phyloP scores from a whole-genome alignment of 768 basidiomycete species.

The Xerocomus brunneocitrinus region DNA sequence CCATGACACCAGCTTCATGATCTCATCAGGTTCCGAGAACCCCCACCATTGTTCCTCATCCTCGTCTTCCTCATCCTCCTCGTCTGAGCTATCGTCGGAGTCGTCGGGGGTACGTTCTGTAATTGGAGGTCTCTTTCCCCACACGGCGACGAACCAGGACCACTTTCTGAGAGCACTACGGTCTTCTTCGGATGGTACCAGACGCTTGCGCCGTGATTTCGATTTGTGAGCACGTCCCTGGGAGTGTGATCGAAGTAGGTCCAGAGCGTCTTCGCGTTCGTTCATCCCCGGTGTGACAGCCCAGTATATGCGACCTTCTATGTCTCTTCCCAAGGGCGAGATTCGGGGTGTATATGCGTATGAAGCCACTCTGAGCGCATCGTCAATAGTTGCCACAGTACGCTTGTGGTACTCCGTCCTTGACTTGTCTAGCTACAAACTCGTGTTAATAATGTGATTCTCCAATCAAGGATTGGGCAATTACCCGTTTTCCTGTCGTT shows the following conservation, averaged over 20 bases:
- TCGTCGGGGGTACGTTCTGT: slow-evolving; percentile 25
- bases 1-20: slow-evolving; percentile 64
- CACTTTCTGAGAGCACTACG: slow-evolving; percentile 53
- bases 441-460: not conserved
- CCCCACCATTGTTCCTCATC: slow-evolving; percentile 68
- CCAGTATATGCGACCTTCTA: slow-evolving; percentile 65
- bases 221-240: slow-evolving; percentile 30
- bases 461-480: not conserved
- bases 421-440: slow-evolving; percentile 38
- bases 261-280: slow-evolving; percentile 51
- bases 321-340: slow-evolving; percentile 60
- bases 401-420: slow-evolving; percentile 47
- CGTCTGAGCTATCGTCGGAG: slow-evolving; percentile 16
- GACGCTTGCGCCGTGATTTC: slow-evolving; percentile 38
- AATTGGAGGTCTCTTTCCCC: slow-evolving; percentile 50
- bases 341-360: slow-evolving; percentile 51
- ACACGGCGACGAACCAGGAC: slow-evolving; percentile 77
- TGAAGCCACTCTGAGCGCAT: slow-evolving; percentile 46
- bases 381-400: slow-evolving; percentile 47
- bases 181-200: slow-evolving; percentile 42
- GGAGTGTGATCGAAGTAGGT: slow-evolving; percentile 18
- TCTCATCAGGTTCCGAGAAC: slow-evolving; percentile 61
- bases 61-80: slow-evolving; percentile 19
- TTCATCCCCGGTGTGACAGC: slow-evolving; percentile 53
- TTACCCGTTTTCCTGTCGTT: slow-evolving; percentile 35